These are phyloP conservation scores for Fusarium compactum DNA, from an alignment of 2,329 filamentous ascomycete genomes.

Conservation along the genomic window DNA sequence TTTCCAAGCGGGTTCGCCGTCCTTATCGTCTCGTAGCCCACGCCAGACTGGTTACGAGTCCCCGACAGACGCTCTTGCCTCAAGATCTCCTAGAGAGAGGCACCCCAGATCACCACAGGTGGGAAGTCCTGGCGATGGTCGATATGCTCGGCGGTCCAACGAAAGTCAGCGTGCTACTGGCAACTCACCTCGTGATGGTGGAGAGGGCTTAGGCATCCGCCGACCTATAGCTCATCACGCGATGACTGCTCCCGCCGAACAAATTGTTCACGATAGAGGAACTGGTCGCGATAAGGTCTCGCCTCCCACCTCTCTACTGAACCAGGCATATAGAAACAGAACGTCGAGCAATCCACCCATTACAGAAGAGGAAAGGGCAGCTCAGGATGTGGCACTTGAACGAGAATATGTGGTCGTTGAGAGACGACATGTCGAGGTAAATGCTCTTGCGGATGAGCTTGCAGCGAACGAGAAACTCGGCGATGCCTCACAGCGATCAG, in stretches of 20 bases:
- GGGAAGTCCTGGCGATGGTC: slow-evolving; percentile 57
- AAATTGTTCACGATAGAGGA: slow-evolving; percentile 46
- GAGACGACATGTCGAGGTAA: slow-evolving; percentile 94
- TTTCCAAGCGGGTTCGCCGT: slow-evolving; percentile 48
- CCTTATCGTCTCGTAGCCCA: slow-evolving; percentile 45
- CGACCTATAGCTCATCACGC: slow-evolving; percentile 61
- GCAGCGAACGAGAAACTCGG: slow-evolving; percentile 80
- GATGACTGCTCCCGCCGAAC: slow-evolving; percentile 61
- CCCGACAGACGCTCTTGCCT: slow-evolving; percentile 50
- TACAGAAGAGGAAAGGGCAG: slow-evolving; percentile 77
- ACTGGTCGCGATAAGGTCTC: slow-evolving; percentile 44
- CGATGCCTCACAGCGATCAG: slow-evolving; percentile 66
- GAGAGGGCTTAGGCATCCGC: slow-evolving; percentile 65
- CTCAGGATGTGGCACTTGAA: slow-evolving; percentile 89
- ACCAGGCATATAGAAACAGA: slow-evolving; percentile 49
- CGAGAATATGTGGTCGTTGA: slow-evolving; percentile 97
- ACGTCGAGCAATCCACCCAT: slow-evolving; percentile 47
- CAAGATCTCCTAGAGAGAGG: slow-evolving; percentile 58
- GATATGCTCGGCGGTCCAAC: slow-evolving; percentile 47
- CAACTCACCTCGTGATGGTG: slow-evolving; percentile 60
- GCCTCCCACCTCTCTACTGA: slow-evolving; percentile 51
- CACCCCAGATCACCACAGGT: slow-evolving; percentile 58
- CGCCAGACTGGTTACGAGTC: slow-evolving; percentile 57
- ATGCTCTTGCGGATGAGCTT: slow-evolving; percentile 95
- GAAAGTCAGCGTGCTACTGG: slow-evolving; percentile 50